Conservation (phyloP, 1,284 basidiomycete genomes). For the Exobasidium cylindrosporum region DNA sequence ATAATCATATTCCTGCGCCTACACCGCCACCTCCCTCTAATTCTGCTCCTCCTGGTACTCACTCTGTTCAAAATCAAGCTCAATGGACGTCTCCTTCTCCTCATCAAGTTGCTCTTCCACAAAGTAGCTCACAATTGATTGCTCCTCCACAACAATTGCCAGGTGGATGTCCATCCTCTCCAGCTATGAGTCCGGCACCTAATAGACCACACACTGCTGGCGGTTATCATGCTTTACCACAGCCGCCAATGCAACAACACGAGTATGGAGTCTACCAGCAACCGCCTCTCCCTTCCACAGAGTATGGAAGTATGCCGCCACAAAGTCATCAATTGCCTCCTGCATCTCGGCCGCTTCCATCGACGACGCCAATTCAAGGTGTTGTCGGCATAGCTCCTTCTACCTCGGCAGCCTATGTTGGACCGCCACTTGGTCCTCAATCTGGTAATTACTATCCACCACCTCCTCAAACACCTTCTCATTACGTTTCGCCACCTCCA, state of each 20-base stretch:
- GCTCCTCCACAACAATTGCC: background rate
- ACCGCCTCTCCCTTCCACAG: background rate
- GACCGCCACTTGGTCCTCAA: background rate
- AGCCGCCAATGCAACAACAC: background rate
- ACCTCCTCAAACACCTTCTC: background rate
- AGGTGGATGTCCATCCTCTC: background rate
- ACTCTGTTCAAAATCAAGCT: background rate
- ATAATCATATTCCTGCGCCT: background rate
- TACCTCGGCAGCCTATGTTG: background rate
- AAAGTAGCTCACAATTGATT: background rate
- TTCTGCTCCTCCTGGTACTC: background rate
- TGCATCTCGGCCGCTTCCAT: background rate
- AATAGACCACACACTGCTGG: constrained; percentile 12
- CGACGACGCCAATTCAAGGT: constrained; percentile 8
- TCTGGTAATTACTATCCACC: background rate
- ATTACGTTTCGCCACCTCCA: background rate
- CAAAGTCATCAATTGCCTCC: background rate
- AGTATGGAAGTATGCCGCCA: background rate
- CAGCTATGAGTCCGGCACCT: background rate
- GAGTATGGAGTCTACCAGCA: background rate
- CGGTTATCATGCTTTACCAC: constrained; percentile 15
- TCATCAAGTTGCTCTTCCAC: background rate
- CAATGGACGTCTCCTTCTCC: background rate
- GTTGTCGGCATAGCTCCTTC: background rate
- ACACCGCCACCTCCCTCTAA: constrained; percentile 6